phyloP scores from a whole-genome alignment of 2,329 filamentous ascomycete genomes.

The Neoarthrinium moseri region DNA sequence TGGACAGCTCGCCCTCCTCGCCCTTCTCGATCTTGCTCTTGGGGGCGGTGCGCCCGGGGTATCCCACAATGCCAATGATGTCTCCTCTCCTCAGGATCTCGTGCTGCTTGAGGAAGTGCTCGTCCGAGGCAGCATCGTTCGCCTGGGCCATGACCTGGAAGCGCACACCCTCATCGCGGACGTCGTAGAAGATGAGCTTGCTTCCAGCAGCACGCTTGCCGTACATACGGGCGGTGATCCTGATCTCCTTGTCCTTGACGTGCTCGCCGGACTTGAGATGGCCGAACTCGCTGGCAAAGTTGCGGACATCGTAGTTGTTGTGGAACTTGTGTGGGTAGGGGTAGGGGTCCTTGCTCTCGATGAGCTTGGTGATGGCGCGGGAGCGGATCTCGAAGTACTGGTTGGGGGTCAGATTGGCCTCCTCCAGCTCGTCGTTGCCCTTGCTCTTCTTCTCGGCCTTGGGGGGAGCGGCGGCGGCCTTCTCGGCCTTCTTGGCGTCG shows the following conservation, averaged over 20 bases:
- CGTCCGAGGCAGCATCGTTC: constrained; percentile 68
- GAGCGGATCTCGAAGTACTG: constrained; percentile 96
- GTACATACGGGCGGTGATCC: constrained; percentile 84
- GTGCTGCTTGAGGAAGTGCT: constrained; percentile 83
- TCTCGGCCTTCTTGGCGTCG: constrained; percentile 86
- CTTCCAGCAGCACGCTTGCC: constrained; percentile 77
- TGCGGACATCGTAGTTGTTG: constrained; percentile 75
- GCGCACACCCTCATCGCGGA: constrained; percentile 62
- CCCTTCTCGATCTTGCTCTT: constrained; percentile 80
- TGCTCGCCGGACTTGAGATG: constrained; percentile 86
- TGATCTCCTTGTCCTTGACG: constrained; percentile 71
- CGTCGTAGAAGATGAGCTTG: constrained; percentile 91
- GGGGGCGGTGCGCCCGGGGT: constrained; percentile 80
- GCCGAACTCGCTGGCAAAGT: constrained; percentile 77
- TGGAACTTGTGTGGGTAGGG: constrained; percentile 95
- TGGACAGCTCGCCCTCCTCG: constrained; percentile 86
- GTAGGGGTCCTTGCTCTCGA: constrained; percentile 72
- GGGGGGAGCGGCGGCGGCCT: constrained; percentile 67
- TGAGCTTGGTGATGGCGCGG: constrained; percentile 71
- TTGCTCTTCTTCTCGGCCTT: constrained; percentile 64
- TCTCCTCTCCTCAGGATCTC: constrained; percentile 87
- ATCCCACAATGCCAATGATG: constrained; percentile 85
- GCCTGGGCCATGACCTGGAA: constrained; percentile 92
- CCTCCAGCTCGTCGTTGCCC: constrained; percentile 45
- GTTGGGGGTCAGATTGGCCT: constrained; percentile 57